Evolutionary conservation across 192 early-diverging fungal species (phyloP), one percentile per base, ranked within the genome.

Genomic region (Haplosporangium gracile): DNA sequence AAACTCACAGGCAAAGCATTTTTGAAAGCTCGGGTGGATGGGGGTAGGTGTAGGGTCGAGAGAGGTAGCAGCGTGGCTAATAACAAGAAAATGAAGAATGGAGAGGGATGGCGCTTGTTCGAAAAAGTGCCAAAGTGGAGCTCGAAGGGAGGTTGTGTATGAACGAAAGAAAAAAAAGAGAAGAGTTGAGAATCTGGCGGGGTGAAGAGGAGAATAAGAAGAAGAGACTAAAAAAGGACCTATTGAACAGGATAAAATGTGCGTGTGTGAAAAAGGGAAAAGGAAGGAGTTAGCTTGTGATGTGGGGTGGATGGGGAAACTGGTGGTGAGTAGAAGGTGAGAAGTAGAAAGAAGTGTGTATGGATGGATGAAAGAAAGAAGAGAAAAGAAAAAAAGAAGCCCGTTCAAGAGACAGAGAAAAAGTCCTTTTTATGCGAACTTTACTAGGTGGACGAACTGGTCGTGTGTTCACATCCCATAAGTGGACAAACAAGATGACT

Each of bases 1-100:
- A 85, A 85, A 85, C 83, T 85, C 69, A 85, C 83, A 77, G 74
- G 78, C 5, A 85, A 43, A 77, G 77, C 83, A 85, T 85, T 85
- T 85, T 85, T 77, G 83, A 79, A 85, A 85, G 36, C 78, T 79
- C 68, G 63, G 74, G 38, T 77, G 26, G 83, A 76, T 47, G 78
- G 78, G 39, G 74, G 78, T 53, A 72, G 53, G 42, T 72, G 83
- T 32, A 79, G 20, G 22, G 26, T 32, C 20, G 70, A 42, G 38
- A 68, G 40, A 34, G 47, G 45, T 40, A 79, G 70, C 83, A 85
- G 43, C 78, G 73, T 77, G 78, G 74, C 80, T 70, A 81, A 65
- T 57, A 53, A 53, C 26, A 70, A 68, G 32, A 55, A 76, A 7
- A 51, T 18, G 22, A 38, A 65, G 29, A 75, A 72, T 11, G 49